phyloP scores from a whole-genome alignment of 1,284 basidiomycete genomes.

The Exobasidium cylindrosporum region DNA sequence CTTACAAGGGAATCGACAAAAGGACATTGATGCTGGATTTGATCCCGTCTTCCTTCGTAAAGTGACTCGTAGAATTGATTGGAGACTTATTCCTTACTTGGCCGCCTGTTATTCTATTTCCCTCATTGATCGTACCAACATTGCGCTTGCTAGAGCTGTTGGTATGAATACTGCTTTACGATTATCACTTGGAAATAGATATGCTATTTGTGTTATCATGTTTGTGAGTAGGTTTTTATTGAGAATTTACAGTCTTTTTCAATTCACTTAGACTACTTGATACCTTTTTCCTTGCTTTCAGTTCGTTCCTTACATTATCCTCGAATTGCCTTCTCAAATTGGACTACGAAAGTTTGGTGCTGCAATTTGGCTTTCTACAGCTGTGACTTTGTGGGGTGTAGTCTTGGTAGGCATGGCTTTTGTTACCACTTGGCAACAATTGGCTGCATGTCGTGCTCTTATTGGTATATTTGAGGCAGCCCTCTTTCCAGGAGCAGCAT shows the following conservation, averaged over 20 bases:
- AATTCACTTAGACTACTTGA: too few relatives aligned
- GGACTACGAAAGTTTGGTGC: constrained; percentile 55
- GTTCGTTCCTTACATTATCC: constrained; percentile 52
- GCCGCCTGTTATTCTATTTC: constrained; percentile 54
- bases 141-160: constrained; percentile 37
- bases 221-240: too few relatives aligned
- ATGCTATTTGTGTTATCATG: constrained; percentile 41
- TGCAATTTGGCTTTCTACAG: constrained; percentile 51
- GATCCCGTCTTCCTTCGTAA: constrained; percentile 33
- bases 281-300: constrained; percentile 51
- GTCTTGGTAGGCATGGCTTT: constrained; percentile 51
- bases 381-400: constrained; percentile 55
- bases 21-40: constrained; percentile 35
- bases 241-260: too few relatives aligned
- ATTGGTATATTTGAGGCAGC: constrained; percentile 54
- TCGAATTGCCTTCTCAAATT: constrained; percentile 47
- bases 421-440: constrained; percentile 32
- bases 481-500: constrained; percentile 53
- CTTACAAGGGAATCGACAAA: background rate
- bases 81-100: constrained; percentile 54
- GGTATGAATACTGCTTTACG: constrained; percentile 38
- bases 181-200: constrained; percentile 31
- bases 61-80: constrained; percentile 51
- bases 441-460: constrained; percentile 56
- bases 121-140: constrained; percentile 42